Evolutionary conservation across 176 grass and related monocot species (phyloP).

Genomic region (Alloteropsis semialata): DNA sequence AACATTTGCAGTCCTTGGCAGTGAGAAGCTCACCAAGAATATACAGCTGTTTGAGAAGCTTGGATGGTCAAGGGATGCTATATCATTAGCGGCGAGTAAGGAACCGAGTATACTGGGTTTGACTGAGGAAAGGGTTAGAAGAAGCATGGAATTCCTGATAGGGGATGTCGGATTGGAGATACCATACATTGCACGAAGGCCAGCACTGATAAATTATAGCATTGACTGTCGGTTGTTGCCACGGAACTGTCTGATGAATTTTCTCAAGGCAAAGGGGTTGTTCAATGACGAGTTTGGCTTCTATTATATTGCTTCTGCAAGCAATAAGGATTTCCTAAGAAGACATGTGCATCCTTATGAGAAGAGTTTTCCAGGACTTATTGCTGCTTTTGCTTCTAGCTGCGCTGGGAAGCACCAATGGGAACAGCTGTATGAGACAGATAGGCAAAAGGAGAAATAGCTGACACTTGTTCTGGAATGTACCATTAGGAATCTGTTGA

Average conservation of each 20-base stretch:
- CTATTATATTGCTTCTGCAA: not conserved
- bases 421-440: not conserved
- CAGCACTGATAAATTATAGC: not conserved
- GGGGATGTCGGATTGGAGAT: not conserved
- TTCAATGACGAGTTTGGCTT: not conserved
- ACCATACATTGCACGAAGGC: not conserved
- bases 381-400: constrained; percentile 5
- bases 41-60: not conserved
- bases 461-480: too few species aligned
- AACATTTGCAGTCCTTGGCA: too few species aligned
- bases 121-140: not conserved
- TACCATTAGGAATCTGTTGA: too few species aligned
- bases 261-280: constrained; percentile 8
- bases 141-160: not conserved
- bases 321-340: not conserved
- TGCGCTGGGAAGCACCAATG: not conserved
- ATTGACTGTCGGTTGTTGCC: not conserved
- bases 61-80: not conserved
- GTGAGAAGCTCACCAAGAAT: not conserved
- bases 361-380: not conserved
- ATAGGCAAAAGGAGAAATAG: too few species aligned
- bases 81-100: not conserved
- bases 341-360: not conserved
- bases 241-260: not conserved
- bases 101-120: not conserved